A percentile compares a stretch with the other conserved stretches of the same genome.
Evolutionary conservation across 1,284 basidiomycete genomes (phyloP).

Genomic region (Chondrostereum purpureum): DNA sequence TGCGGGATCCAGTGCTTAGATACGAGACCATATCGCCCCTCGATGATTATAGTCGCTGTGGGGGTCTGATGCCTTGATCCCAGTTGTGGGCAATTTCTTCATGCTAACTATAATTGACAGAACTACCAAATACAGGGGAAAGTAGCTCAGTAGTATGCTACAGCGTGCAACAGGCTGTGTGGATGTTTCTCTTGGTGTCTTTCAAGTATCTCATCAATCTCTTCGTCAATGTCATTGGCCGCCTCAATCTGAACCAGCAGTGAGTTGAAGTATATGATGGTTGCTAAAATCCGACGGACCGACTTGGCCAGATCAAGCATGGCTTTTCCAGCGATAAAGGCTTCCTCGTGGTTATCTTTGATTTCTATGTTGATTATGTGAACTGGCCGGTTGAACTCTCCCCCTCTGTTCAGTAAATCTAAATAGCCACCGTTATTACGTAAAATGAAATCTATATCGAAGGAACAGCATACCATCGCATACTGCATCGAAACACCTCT

Average conservation of each 20-base stretch:
- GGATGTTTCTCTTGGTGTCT: conserved; percentile 85
- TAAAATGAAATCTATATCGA: no score
- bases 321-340: conserved; percentile 89
- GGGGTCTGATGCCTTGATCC: no score
- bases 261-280: conserved; percentile 9
- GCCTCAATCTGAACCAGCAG: conserved; percentile 82
- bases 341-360: conserved; percentile 99
- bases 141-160: conserved; percentile 84
- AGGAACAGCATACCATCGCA: conserved; percentile 79
- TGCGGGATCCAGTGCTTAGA: no score
- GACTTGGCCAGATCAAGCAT: conserved; percentile 90
- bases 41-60: no score
- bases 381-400: conserved; percentile 90
- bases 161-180: conserved; percentile 87
- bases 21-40: no score
- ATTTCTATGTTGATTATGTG: conserved; percentile 99
- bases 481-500: conserved; percentile 97
- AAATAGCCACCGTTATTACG: conserved; percentile 13
- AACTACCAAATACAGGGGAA: no score
- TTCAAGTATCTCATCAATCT: conserved; percentile 83
- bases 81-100: no score
- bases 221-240: conserved; percentile 82
- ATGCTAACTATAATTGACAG: no score
- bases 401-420: conserved; percentile 87
- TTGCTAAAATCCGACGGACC: no score